Evolutionary conservation across 2,329 filamentous ascomycete genomes (phyloP).

Genomic region (Phialemoniopsis sp.): DNA sequence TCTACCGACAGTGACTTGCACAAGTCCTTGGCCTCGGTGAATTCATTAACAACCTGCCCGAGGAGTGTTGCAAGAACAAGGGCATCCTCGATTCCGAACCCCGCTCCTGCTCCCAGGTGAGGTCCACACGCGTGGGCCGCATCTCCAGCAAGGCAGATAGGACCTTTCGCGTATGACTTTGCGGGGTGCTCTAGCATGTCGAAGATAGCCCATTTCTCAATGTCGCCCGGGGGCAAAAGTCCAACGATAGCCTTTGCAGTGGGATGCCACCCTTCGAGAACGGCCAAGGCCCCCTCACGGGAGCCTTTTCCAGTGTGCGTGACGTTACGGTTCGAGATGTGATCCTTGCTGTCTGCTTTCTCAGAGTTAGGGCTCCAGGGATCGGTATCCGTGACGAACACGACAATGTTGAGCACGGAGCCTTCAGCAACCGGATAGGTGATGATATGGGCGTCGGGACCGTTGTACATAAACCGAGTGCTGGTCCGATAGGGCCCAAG

Average conservation of each 20-base stretch:
- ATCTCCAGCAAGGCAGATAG: constrained; percentile 48
- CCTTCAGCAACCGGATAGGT: constrained; percentile 59
- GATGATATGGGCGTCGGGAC: constrained; percentile 51
- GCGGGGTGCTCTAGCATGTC: constrained; percentile 42
- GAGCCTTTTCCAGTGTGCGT: constrained; percentile 27
- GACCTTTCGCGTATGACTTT: constrained; percentile 32
- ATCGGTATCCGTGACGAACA: constrained; percentile 31
- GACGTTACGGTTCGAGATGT: constrained; percentile 16
- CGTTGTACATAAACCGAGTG: constrained; percentile 52
- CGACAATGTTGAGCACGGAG: constrained; percentile 54
- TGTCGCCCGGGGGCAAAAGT: constrained; percentile 37
- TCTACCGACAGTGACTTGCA: no score
- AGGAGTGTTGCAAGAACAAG: constrained; percentile 36
- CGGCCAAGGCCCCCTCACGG: constrained; percentile 31
- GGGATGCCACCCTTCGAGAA: constrained; percentile 36
- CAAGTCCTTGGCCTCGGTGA: no score
- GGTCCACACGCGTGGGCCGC: constrained; percentile 53
- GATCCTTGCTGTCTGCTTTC: no score
- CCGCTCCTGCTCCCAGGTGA: constrained; percentile 51
- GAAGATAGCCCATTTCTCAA: constrained; percentile 54
- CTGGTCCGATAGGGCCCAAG: constrained; percentile 44
- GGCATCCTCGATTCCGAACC: constrained; percentile 52
- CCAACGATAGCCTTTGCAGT: constrained; percentile 27
- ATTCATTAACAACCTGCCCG: neutral
- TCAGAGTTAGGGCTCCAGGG: constrained; percentile 23